Conservation (phyloP, 2,329 filamentous ascomycete genomes). For the Zasmidium cellare region DNA sequence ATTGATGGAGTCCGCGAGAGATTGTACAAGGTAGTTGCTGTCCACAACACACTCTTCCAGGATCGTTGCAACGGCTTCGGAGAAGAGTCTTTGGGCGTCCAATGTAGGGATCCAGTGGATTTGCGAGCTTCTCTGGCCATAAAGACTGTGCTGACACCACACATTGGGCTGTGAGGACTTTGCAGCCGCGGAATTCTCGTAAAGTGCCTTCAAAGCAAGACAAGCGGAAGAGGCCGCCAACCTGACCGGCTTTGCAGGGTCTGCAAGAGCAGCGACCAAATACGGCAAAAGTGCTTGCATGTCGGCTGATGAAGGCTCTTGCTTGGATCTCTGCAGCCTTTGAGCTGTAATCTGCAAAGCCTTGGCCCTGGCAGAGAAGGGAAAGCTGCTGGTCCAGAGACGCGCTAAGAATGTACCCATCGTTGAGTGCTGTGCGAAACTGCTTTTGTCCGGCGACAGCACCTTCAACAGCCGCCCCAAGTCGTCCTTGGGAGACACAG, state of each 20-base stretch:
- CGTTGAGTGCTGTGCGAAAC: slow-evolving; percentile 12
- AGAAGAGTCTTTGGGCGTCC: slow-evolving; percentile 62
- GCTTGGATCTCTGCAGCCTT: slow-evolving; percentile 11
- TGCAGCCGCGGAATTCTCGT: slow-evolving; percentile 12
- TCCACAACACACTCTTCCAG: slow-evolving; percentile 88
- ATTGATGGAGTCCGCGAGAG: slow-evolving; percentile 63
- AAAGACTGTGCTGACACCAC: slow-evolving; percentile 65
- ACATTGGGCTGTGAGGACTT: slow-evolving; percentile 10
- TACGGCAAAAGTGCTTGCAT: slow-evolving; percentile 84
- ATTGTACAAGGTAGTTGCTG: slow-evolving; percentile 64
- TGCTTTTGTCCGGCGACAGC: slow-evolving; percentile 14
- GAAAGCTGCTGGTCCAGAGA: slow-evolving; percentile 17
- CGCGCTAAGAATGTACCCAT: slow-evolving; percentile 23
- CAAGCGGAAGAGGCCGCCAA: slow-evolving; percentile 41
- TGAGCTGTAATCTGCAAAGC: slow-evolving; percentile 17
- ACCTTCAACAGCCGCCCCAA: slow-evolving; percentile 14
- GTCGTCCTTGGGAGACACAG: slow-evolving; percentile 16
- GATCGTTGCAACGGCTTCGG: slow-evolving; percentile 67
- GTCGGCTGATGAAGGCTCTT: slow-evolving; percentile 39
- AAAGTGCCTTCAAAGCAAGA: slow-evolving; percentile 13
- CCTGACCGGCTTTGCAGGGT: slow-evolving; percentile 57
- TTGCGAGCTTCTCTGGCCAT: slow-evolving; percentile 55
- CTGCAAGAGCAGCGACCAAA: slow-evolving; percentile 59
- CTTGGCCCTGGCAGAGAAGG: slow-evolving; percentile 14
- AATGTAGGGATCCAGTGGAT: slow-evolving; percentile 61